Conservation (phyloP, 1,139 yeast genomes). For the Pichia sp. region DNA sequence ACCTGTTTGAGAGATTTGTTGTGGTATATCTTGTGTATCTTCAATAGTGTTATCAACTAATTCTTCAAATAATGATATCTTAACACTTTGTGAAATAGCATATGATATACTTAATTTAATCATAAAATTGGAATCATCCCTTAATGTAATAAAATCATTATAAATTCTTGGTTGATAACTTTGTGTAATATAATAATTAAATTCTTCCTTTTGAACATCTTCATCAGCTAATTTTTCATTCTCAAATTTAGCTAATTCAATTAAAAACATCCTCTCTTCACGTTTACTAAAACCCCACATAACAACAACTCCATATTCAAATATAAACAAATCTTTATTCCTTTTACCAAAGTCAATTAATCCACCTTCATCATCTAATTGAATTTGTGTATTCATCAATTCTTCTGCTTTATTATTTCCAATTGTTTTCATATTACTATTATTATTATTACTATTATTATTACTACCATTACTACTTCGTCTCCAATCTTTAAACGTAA, state of each 20-base stretch:
- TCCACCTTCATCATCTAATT: conserved; percentile 91
- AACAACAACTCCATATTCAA: conserved; percentile 92
- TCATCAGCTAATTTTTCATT: conserved; percentile 83
- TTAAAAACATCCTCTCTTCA: conserved; percentile 78
- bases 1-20: conserved; percentile 89
- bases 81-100: conserved; percentile 88
- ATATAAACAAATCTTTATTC: conserved; percentile 72
- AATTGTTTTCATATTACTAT: not conserved
- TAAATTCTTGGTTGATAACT: conserved; percentile 92
- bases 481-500: conserved; percentile 75
- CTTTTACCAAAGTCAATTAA: conserved; percentile 76
- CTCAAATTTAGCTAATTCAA: conserved; percentile 81
- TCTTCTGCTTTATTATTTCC: not conserved
- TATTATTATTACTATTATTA: not conserved
- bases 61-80: conserved; percentile 90
- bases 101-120: conserved; percentile 81
- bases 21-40: conserved; percentile 94
- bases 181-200: conserved; percentile 86
- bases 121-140: conserved; percentile 90
- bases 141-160: conserved; percentile 85
- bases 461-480: conserved; percentile 9
- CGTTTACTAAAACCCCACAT: conserved; percentile 88
- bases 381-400: conserved; percentile 39
- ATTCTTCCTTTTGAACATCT: conserved; percentile 89
- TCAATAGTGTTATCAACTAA: conserved; percentile 92